Percentiles rank a stretch among this genome's conserved stretches.
Conservation (phyloP, 345 rosid species). For the Moricandia arvensis region DNA sequence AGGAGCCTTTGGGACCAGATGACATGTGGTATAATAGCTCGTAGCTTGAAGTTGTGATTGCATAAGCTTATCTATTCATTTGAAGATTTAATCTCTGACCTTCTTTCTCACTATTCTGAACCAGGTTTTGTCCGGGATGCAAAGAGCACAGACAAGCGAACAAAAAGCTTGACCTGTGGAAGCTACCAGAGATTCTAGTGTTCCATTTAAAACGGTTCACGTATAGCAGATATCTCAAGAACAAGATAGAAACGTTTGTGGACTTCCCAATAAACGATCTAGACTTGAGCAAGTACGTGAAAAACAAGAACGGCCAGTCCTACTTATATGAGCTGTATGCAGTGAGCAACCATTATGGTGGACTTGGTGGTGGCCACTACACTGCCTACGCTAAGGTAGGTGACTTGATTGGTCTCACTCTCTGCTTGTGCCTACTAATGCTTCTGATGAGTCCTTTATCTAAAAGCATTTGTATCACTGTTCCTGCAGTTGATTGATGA, state of each 20-base stretch:
- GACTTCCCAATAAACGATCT: constrained; percentile 85
- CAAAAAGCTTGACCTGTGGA: constrained; percentile 95
- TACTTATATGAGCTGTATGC: constrained; percentile 79
- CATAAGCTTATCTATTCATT: constrained; percentile 1
- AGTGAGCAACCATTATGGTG: constrained; percentile 95
- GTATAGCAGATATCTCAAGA: constrained; percentile 84
- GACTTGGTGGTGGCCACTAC: constrained; percentile 97
- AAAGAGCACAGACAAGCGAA: constrained; percentile 96
- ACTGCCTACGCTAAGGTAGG: constrained; percentile 95
- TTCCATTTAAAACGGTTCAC: constrained; percentile 94
- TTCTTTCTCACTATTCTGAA: constrained; percentile 9
- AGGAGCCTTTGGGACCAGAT: constrained; percentile 95
- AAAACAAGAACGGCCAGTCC: constrained; percentile 56
- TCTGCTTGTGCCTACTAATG: too few relatives aligned
- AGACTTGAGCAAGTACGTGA: constrained; percentile 77
- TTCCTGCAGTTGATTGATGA: constrained; percentile 79
- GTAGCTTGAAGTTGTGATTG: neutral
- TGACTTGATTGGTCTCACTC: neutral
- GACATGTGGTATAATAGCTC: constrained; percentile 90
- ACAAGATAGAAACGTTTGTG: constrained; percentile 87
- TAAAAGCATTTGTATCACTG: too few relatives aligned
- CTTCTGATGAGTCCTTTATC: too few relatives aligned
- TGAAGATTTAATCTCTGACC: neutral
- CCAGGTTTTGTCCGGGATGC: constrained; percentile 94
- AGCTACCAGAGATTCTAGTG: constrained; percentile 86